Evolutionary conservation across 495 filamentous ascomycete species (phyloP).

Genomic region (Neurospora intermedia): DNA sequence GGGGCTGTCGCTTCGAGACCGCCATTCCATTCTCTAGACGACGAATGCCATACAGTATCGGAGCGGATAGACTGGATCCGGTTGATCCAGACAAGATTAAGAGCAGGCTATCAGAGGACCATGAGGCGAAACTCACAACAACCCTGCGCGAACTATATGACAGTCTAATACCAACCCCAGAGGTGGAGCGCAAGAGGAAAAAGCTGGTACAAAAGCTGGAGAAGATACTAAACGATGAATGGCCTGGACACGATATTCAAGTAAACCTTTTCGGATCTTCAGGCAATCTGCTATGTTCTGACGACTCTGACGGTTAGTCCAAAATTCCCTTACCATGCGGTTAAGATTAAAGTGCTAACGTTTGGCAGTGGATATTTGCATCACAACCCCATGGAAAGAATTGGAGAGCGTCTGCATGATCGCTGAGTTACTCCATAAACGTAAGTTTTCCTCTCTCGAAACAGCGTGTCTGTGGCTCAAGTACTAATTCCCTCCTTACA

Average conservation of each 20-base stretch:
- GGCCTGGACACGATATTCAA: slow-evolving; percentile 82
- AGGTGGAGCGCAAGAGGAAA: slow-evolving; percentile 63
- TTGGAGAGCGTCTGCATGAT: slow-evolving; percentile 81
- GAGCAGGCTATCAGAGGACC: slow-evolving; percentile 55
- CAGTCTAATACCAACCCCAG: slow-evolving; percentile 67
- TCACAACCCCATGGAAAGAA: slow-evolving; percentile 75
- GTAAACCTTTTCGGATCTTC: slow-evolving; percentile 96
- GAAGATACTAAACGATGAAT: slow-evolving; percentile 73
- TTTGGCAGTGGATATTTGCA: slow-evolving; percentile 82
- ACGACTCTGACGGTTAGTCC: slow-evolving; percentile 84
- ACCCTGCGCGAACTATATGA: slow-evolving; percentile 80
- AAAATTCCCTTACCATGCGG: not conserved
- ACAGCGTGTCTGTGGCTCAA: not conserved
- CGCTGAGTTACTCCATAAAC: slow-evolving; percentile 69
- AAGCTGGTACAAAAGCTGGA: slow-evolving; percentile 78
- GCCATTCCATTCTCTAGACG: slow-evolving; percentile 36
- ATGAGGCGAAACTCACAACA: slow-evolving; percentile 64
- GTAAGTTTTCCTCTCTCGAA: slow-evolving; percentile 40
- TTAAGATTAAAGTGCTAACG: slow-evolving; percentile 12
- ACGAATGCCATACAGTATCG: slow-evolving; percentile 87
- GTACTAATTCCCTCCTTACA: slow-evolving; percentile 29
- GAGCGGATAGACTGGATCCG: slow-evolving; percentile 59
- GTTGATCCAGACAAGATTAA: slow-evolving; percentile 55
- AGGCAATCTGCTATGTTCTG: slow-evolving; percentile 88
- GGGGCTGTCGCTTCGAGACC: slow-evolving; percentile 76